phyloP scores from a whole-genome alignment of 345 rosid genomes.

The Boechera divaricarpa region DNA sequence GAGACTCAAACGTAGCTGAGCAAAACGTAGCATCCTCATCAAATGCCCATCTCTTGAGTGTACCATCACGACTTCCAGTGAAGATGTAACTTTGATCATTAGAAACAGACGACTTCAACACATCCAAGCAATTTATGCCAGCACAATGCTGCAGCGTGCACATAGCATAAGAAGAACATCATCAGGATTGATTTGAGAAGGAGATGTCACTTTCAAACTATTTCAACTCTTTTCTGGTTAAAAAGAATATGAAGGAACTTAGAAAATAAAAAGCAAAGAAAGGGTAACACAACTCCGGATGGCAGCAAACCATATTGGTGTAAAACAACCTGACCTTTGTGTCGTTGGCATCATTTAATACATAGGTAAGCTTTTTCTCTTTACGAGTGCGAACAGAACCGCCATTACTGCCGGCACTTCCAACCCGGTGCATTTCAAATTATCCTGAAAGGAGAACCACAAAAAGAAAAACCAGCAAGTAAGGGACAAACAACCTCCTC shows the following conservation, averaged over 20 bases:
- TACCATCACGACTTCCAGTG: constrained; percentile 99
- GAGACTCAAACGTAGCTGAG: constrained; percentile 98
- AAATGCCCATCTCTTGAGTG: constrained; percentile 91
- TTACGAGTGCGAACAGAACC: constrained; percentile 91
- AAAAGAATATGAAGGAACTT: background rate
- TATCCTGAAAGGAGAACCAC: constrained; percentile 39
- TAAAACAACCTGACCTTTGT: constrained; percentile 60
- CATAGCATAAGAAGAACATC: constrained; percentile 37
- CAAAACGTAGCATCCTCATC: constrained; percentile 70
- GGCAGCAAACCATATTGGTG: constrained; percentile 2
- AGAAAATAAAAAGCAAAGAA: constrained; percentile 1
- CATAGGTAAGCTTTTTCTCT: constrained; percentile 95
- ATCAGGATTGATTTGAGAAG: constrained; percentile 30
- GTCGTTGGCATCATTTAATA: constrained; percentile 76
- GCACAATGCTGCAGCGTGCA: constrained; percentile 87
- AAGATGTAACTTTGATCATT: constrained; percentile 66
- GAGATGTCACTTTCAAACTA: background rate
- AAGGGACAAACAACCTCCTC: constrained; percentile 16
- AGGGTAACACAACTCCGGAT: constrained; percentile 6
- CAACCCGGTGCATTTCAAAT: constrained; percentile 96
- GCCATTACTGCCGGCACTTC: constrained; percentile 89
- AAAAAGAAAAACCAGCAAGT: constrained; percentile 1
- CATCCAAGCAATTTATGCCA: constrained; percentile 87
- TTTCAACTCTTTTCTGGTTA: background rate
- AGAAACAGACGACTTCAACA: constrained; percentile 63